Evolutionary conservation across 2,329 filamentous ascomycete genomes (phyloP), one percentile per base, ranked within the genome.

Genomic region (Penicillium oxalicum): DNA sequence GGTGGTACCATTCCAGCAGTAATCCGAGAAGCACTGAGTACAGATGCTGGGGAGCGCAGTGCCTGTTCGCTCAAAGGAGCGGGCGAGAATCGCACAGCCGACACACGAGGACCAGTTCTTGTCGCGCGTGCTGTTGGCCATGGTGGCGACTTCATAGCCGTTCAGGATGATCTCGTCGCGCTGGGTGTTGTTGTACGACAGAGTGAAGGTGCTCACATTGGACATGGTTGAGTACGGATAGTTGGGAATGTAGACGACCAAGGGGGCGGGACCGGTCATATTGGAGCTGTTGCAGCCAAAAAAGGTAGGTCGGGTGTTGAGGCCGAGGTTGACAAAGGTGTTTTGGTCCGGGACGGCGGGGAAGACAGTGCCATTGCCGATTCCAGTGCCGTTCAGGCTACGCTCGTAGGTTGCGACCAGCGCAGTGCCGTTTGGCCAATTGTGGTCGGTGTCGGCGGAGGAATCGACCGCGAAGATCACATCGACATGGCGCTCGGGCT

Each of bases 1-100:
- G 5, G 71, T 49, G 1, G 80, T 87, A n/a, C 93, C 93, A 66
- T 96, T 81, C 93, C 93, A 98, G 78, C 93, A 98, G 73, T 96
- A 96, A 18, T 74, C 70, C 9, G 74, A 57, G 69, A 96, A 97
- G 73, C 93, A 98, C 43, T 77, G 62, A 38, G 71, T 75, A 73
- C 93, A 98, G 8, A 80, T 81, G 0, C 78, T 75, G 0, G 91
- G 91, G 1, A 91, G 77, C 0, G 72, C 54, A 0, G 85, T 86
- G 13, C 77, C 75, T 0, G 88, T 91, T 43, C 88, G 79, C 52
- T 82, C 76, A 56, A 93, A 80, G 57, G 84, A 89, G 52, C 91
- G 81, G 45, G 79, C 81, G 12, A 97, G 77, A 35, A 95, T 83
- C 4, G 91, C 93, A 69, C 93, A 98, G 24, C 84, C 89, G 4